These are phyloP conservation scores for Puccinia coronata DNA, from an alignment of 1,284 basidiomycete species.

Conservation along the genomic window DNA sequence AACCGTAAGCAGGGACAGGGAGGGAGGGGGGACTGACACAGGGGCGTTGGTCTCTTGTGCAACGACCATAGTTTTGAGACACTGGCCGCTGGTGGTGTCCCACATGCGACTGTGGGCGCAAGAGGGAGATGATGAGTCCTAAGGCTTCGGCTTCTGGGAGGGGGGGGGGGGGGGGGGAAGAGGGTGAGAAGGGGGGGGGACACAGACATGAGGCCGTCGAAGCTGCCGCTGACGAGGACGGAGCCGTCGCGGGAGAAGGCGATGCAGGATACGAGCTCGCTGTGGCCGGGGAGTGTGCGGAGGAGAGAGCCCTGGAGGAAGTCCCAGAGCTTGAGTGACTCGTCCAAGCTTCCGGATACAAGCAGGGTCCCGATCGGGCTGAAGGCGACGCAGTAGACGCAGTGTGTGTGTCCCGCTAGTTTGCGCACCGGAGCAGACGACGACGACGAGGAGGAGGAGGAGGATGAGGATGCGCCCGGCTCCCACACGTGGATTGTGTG, in stretches of 20 bases:
- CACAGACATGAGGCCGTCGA: constrained; percentile 75
- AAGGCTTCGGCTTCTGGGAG: too few relatives aligned
- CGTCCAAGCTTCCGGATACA: constrained; percentile 89
- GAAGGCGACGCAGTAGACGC: constrained; percentile 88
- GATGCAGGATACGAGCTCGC: constrained; percentile 90
- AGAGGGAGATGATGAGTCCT: too few relatives aligned
- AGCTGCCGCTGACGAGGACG: constrained; percentile 85
- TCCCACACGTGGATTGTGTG: constrained; percentile 80
- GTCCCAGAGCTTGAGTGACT: constrained; percentile 93
- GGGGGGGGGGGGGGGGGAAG: not conserved
- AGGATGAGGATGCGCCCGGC: too few relatives aligned
- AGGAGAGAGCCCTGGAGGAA: constrained; percentile 77
- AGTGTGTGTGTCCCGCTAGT: constrained; percentile 82
- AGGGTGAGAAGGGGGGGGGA: not conserved
- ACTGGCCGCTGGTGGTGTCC: constrained; percentile 95
- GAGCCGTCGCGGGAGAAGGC: constrained; percentile 92
- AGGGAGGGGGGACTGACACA: constrained; percentile 63
- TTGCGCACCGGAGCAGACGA: constrained; percentile 58
- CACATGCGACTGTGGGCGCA: constrained; percentile 89
- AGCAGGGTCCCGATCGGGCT: constrained; percentile 84
- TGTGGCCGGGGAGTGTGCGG: constrained; percentile 86
- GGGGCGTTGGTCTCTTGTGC: constrained; percentile 88
- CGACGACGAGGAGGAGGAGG: constrained; percentile 62
- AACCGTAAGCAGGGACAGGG: not conserved
- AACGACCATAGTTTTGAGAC: constrained; percentile 84